A percentile compares a stretch with the other conserved stretches of the same genome.
phyloP scores from a whole-genome alignment of 2,329 filamentous ascomycete species.

The Fusarium nanum region DNA sequence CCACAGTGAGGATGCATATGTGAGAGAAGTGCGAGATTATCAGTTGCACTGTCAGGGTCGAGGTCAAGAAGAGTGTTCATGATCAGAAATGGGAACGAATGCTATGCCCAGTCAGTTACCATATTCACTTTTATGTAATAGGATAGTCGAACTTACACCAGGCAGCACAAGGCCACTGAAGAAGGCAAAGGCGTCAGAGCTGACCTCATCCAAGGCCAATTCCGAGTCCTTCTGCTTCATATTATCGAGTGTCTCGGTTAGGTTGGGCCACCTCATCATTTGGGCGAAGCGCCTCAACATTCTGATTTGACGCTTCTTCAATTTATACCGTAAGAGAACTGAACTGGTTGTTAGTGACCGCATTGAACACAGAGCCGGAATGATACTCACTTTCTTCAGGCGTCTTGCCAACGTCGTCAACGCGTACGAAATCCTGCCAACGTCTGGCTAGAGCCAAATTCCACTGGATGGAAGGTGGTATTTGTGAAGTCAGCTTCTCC shows the following conservation, averaged over 20 bases:
- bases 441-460: slow-evolving; percentile 77
- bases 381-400: slow-evolving; percentile 60
- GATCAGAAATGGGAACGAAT: slow-evolving; percentile 76
- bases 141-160: slow-evolving; percentile 61
- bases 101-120: slow-evolving; percentile 49
- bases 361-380: not conserved
- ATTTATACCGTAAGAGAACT: slow-evolving; percentile 72
- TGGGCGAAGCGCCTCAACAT: slow-evolving; percentile 75
- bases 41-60: slow-evolving; percentile 74
- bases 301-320: slow-evolving; percentile 75
- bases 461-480: slow-evolving; percentile 79
- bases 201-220: slow-evolving; percentile 67
- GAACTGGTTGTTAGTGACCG: not conserved
- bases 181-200: slow-evolving; percentile 80
- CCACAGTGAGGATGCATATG: slow-evolving; percentile 76
- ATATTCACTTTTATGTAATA: not conserved
- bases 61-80: slow-evolving; percentile 84
- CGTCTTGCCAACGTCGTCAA: slow-evolving; percentile 68
- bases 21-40: slow-evolving; percentile 73
- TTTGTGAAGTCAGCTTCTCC: slow-evolving; percentile 70
- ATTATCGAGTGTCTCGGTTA: slow-evolving; percentile 70
- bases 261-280: slow-evolving; percentile 82
- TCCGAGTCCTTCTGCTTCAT: slow-evolving; percentile 71
- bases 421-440: slow-evolving; percentile 77
- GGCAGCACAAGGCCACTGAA: slow-evolving; percentile 80